Evolutionary conservation across 2,329 filamentous ascomycete genomes (phyloP).

Genomic region (Phaeosphaeriaceae sp.): DNA sequence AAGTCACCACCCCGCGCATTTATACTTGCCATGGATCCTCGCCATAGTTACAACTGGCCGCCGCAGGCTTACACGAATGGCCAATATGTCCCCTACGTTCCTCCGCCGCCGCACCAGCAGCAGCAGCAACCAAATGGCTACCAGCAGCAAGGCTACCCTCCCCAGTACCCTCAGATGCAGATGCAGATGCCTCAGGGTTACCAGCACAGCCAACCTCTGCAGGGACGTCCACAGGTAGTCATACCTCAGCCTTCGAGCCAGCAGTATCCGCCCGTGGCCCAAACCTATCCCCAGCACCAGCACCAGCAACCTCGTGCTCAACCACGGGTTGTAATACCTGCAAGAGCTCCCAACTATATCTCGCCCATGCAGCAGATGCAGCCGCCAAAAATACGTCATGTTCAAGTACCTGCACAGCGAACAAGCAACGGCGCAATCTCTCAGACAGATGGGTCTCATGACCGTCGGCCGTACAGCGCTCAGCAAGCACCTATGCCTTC

Average conservation of each 20-base stretch:
- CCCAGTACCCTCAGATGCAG: slow-evolving; percentile 28
- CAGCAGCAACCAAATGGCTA: slow-evolving; percentile 36
- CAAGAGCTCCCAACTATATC: slow-evolving; percentile 23
- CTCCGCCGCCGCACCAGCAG: slow-evolving; percentile 28
- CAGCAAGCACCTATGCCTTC: slow-evolving; percentile 30
- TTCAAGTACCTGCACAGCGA: slow-evolving; percentile 35
- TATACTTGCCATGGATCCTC: slow-evolving; percentile 36
- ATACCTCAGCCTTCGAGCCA: slow-evolving; percentile 32
- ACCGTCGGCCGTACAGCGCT: slow-evolving; percentile 19
- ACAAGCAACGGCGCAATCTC: slow-evolving; percentile 18
- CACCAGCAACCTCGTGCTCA: slow-evolving; percentile 29
- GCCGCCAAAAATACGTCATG: slow-evolving; percentile 36
- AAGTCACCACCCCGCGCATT: not conserved
- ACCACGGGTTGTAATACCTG: slow-evolving; percentile 39
- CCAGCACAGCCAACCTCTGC: slow-evolving; percentile 26
- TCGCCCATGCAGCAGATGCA: slow-evolving; percentile 37
- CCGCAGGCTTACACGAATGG: slow-evolving; percentile 36
- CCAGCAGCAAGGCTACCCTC: slow-evolving; percentile 32
- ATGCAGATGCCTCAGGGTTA: slow-evolving; percentile 31
- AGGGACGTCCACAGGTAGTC: slow-evolving; percentile 20
- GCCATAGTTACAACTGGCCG: slow-evolving; percentile 45
- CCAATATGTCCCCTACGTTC: slow-evolving; percentile 37
- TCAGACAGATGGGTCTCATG: slow-evolving; percentile 23
- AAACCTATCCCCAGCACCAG: slow-evolving; percentile 18
- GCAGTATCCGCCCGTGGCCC: slow-evolving; percentile 31